Base-by-base conservation (phyloP, 2,329 filamentous ascomycete genomes). In the Fusarium sp. region DNA sequence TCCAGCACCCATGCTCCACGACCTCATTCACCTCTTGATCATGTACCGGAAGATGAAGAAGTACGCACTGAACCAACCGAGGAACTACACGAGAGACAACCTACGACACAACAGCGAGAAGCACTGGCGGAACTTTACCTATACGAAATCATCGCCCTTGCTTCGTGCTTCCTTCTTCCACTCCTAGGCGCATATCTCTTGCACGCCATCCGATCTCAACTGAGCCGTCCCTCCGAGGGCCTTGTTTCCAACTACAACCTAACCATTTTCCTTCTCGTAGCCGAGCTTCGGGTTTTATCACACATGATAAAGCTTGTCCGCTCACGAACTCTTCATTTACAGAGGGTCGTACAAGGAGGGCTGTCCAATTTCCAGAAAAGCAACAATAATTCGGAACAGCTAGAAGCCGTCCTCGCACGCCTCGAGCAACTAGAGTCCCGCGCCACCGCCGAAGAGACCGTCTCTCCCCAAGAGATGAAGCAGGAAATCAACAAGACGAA, bases 191-290 rank as follows among this genome's bases (percentile, higher is more conserved):
- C 94, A 28, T 96, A 91, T 79, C 82, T 97, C 39, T 83, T 98
- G 13, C 94, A 97, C 75, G 83, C 88, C 20, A 92, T 97, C 60
- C 89, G 95, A 50, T 86, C 86, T 10, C 93, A 95, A 72, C 87
- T 98, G 19, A 94, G 92, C 24, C 86, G 92, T 3, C 92, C 92
- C 0, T 94, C 93, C 0, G 94, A 96, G 76, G 92, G 92, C 2
- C 83, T 98, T 13, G 90, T 98, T 8, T 97, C 93, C 6, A 92
- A 97, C 78, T 96, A 95, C 80, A 97, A 97, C 77, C 84, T 98
- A 55, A 94, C 91, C 14, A 92, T 98, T 52, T 98, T 97, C 78
- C 83, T 97, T 4, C 85, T 97, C 19, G 92, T 92, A 1, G 92
- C 95, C 5, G 95, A 98, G 79, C 83, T 97, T 28, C 90, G 92